phyloP scores from a whole-genome alignment of 805 yeast genomes.

The Saccharomycopsis malanga region DNA sequence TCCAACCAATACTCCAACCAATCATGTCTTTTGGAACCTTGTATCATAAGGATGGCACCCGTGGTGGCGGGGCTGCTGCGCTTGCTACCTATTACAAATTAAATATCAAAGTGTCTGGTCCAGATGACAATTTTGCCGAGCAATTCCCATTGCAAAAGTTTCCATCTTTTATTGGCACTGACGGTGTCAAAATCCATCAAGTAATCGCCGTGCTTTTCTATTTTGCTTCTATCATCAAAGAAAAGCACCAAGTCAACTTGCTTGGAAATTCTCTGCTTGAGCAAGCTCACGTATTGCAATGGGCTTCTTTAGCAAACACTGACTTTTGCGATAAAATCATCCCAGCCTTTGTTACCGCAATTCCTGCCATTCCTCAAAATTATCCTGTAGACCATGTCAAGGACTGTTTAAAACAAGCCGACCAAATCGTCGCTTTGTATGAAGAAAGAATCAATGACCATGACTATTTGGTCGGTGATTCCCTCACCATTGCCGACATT shows the following conservation, averaged over 20 bases:
- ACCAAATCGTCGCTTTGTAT: neutral
- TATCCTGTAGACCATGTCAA: neutral
- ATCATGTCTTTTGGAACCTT: conserved; percentile 7
- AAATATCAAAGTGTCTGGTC: conserved; percentile 5
- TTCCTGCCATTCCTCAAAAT: conserved; percentile 24
- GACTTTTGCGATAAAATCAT: neutral
- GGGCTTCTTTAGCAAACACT: conserved; percentile 16
- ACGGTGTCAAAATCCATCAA: conserved; percentile 13
- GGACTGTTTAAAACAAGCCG: neutral
- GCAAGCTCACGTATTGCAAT: conserved; percentile 11
- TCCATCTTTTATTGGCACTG: conserved; percentile 12
- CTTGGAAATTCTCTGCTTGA: conserved; percentile 21
- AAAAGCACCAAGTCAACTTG: conserved; percentile 2
- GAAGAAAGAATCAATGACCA: neutral
- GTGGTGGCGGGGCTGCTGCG: conserved; percentile 8
- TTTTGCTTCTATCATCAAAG: conserved; percentile 6
- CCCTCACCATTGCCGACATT: conserved; percentile 5
- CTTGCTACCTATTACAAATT: conserved; percentile 9
- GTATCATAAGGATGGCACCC: conserved; percentile 7
- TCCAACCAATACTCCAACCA: too few relatives aligned
- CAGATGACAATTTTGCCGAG: conserved; percentile 40
- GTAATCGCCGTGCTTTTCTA: conserved; percentile 15
- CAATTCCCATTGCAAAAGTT: conserved; percentile 13
- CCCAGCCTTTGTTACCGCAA: conserved; percentile 36
- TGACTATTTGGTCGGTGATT: conserved; percentile 4